Evolutionary conservation across 1,284 basidiomycete species (phyloP).

Genomic region (Apiotrichum montevideense): DNA sequence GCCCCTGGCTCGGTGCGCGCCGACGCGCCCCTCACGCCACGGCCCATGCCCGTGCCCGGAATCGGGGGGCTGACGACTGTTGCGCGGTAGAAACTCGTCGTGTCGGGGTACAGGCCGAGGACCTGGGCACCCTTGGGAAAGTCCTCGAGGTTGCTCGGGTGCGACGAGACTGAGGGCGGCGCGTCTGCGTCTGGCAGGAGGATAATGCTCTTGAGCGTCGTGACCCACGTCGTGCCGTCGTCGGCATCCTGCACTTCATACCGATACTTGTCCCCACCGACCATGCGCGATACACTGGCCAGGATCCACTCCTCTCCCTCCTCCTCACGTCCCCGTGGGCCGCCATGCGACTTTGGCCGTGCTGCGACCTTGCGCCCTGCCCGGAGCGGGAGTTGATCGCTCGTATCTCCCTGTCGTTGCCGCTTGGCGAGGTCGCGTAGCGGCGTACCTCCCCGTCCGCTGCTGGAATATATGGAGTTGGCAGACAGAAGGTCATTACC

Average conservation of each 20-base stretch:
- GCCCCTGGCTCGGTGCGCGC: conserved; percentile 22
- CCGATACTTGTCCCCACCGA: conserved; percentile 43
- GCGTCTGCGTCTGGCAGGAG: conserved; percentile 47
- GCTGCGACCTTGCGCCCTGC: conserved; percentile 47
- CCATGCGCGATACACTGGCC: conserved; percentile 43
- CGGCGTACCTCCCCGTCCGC: conserved; percentile 6
- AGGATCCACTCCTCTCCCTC: conserved; percentile 46
- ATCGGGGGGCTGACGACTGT: conserved; percentile 40
- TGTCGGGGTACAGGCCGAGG: conserved; percentile 51
- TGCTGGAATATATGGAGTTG: conserved; percentile 12
- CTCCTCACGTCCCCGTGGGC: conserved; percentile 14
- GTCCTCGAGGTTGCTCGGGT: conserved; percentile 44
- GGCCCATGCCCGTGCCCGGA: conserved; percentile 29
- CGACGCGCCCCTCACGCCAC: conserved; percentile 17
- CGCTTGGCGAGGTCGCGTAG: conserved; percentile 7
- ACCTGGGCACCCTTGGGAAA: conserved; percentile 44
- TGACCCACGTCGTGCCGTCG: conserved; percentile 42
- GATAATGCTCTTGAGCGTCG: conserved; percentile 48
- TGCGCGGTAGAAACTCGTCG: conserved; percentile 51
- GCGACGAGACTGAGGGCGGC: conserved; percentile 33
- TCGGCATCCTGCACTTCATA: conserved; percentile 44
- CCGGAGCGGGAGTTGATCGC: conserved; percentile 46
- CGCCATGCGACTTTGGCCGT: conserved; percentile 20
- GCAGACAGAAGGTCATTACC: conserved; percentile 12
- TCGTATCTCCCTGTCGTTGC: conserved; percentile 22